Conservation (phyloP, 257 asterid genomes). For the Ehretia macrophylla region DNA sequence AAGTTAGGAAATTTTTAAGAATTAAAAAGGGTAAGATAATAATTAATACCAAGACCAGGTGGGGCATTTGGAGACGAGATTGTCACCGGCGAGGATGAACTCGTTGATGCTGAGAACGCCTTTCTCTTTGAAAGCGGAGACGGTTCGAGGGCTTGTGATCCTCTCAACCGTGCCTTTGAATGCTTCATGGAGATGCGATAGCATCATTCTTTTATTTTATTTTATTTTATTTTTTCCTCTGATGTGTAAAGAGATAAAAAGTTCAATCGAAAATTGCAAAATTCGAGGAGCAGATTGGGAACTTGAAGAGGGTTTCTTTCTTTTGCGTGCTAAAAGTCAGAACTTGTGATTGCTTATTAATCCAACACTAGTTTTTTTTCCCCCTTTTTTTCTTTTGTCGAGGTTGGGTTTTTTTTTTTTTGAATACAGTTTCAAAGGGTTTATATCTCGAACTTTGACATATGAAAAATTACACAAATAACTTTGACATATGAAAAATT, state of each 20-base stretch:
- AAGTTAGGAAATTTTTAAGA: neutral
- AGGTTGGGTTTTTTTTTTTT: no score
- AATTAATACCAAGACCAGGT: conserved; percentile 88
- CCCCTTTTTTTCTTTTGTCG: no score
- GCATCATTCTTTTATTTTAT: conserved; percentile 36
- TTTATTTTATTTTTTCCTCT: neutral
- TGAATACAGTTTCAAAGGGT: no score
- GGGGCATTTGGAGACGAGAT: conserved; percentile 96
- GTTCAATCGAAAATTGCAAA: no score
- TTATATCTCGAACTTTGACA: no score
- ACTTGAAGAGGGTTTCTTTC: no score
- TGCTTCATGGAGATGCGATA: conserved; percentile 80
- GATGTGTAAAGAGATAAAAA: neutral
- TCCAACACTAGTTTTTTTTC: no score
- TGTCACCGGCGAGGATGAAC: conserved; percentile 93
- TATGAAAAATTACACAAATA: no score
- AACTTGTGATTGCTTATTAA: no score
- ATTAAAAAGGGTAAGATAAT: neutral
- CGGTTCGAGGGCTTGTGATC: conserved; percentile 84
- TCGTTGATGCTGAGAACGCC: conserved; percentile 94
- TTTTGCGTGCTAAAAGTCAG: no score
- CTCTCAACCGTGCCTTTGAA: conserved; percentile 93
- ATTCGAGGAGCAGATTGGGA: no score
- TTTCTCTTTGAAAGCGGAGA: conserved; percentile 94
- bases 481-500: no score